These are phyloP conservation scores for Pelagophyceae sp. DNA, from an alignment of 352 stramenopile species.

Conservation along the genomic window DNA sequence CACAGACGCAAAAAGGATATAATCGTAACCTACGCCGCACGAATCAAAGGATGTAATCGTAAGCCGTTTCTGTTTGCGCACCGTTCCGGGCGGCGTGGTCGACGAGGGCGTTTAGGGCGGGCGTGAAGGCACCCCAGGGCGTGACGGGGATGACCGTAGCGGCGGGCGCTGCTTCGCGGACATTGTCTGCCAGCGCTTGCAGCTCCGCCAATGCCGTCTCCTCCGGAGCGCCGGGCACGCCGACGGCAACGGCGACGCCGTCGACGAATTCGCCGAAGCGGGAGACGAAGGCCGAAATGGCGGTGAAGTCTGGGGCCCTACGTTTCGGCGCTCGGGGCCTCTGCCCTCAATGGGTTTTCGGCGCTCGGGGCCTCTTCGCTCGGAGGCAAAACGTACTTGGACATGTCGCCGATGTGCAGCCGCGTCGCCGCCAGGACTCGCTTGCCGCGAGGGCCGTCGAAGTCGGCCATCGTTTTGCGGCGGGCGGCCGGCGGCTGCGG, in stretches of 20 bases:
- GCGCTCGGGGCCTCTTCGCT: neutral
- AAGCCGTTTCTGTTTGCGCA: slow-evolving; percentile 3
- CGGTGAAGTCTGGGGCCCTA: neutral
- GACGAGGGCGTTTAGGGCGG: slow-evolving; percentile 84
- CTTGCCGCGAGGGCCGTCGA: too few relatives aligned
- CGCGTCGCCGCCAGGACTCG: neutral
- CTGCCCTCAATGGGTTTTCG: neutral
- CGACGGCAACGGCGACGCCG: slow-evolving; percentile 8
- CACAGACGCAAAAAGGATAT: slow-evolving; percentile 76
- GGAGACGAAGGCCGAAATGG: neutral
- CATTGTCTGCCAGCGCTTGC: neutral
- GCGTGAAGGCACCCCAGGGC: slow-evolving; percentile 85
- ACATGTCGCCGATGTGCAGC: slow-evolving; percentile 10
- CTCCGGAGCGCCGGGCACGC: neutral
- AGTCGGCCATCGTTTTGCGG: too few relatives aligned
- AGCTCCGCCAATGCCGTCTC: neutral
- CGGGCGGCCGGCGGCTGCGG: too few relatives aligned
- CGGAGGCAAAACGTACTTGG: neutral
- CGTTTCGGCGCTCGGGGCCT: neutral
- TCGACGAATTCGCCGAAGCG: neutral
- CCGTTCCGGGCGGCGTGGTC: slow-evolving; percentile 47
- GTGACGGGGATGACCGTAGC: slow-evolving; percentile 68
- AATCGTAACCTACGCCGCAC: slow-evolving; percentile 31
- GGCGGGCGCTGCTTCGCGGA: neutral
- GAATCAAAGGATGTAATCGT: neutral